These are phyloP conservation scores for Nitzschia putrida DNA, from an alignment of 108 stramenopile species.

Conservation along the genomic window DNA sequence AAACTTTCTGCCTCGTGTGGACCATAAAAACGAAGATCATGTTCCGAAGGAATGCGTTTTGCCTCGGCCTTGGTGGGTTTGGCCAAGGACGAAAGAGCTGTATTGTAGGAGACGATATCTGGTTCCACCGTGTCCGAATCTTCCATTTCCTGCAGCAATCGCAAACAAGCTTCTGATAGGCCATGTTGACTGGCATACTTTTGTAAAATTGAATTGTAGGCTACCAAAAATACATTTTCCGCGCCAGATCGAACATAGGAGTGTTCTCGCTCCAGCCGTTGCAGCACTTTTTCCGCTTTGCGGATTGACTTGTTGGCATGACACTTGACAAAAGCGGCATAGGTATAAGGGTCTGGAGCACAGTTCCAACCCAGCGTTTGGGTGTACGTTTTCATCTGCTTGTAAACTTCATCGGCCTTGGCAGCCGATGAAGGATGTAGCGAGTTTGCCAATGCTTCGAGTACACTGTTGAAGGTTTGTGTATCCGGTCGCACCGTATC, in stretches of 20 bases:
- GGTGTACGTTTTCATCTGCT: conserved; percentile 16
- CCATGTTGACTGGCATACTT: conserved; percentile 22
- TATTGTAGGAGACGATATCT: conserved; percentile 35
- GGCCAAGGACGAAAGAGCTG: conserved; percentile 10
- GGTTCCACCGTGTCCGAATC: conserved; percentile 15
- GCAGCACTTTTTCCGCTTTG: conserved; percentile 45
- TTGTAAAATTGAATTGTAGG: conserved; percentile 36
- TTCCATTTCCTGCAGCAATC: conserved; percentile 17
- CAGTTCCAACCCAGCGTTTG: background rate
- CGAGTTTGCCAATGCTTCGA: conserved; percentile 12
- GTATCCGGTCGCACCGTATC: conserved; percentile 32
- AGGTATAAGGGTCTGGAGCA: conserved; percentile 14
- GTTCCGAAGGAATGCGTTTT: conserved; percentile 9
- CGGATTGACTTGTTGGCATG: conserved; percentile 21
- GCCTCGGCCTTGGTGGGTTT: background rate
- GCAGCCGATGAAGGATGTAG: background rate
- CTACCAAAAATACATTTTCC: background rate
- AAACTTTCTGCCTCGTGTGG: conserved; percentile 43
- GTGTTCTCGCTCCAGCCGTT: conserved; percentile 39
- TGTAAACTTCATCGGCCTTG: conserved; percentile 23
- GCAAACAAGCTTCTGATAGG: background rate
- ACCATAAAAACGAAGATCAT: conserved; percentile 5
- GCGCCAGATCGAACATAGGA: background rate
- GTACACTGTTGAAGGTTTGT: conserved; percentile 25
- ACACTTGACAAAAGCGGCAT: background rate